Evolutionary conservation across 2,329 filamentous ascomycete genomes (phyloP), one percentile per base, ranked within the genome.

Genomic region (Hypocrella siamensis): DNA sequence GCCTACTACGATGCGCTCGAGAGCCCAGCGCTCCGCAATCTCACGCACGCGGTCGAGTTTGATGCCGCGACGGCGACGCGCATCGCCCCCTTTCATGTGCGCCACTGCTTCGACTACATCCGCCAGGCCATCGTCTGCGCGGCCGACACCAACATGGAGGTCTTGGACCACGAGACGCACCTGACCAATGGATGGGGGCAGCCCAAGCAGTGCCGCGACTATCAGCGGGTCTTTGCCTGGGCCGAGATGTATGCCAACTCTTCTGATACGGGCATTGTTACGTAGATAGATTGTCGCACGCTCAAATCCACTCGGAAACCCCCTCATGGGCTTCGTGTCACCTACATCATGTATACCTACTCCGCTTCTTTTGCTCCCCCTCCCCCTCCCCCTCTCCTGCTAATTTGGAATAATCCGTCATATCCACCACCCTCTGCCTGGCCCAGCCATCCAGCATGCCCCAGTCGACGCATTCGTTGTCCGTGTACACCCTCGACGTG

Each of bases 41-140:
- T n/a, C n/a, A n/a, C n/a, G n/a, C n/a, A n/a, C n/a, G n/a, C n/a
- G n/a, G 17, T 19, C 11, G 30, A 31, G 12, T 14, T 21, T 5
- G 30, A 31, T 7, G 24, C 21, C 12, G 24, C 6, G 6, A 21
- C 19, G 6, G 11, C 17, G 9, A 31, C 30, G 16, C 19, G 22
- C 3, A 32, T 19, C 7, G 14, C 12, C 14, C 21, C 21, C 10
- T 26, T 12, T 16, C 31, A 32, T 16, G 18, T 32, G 6, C 22
- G 31, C 9, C 31, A 32, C 31, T 32, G 31, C 22, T 32, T 32
- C 17, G 31, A 32, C 11, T 32, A 26, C 31, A 26, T 32, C 11
- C 7, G 31, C 17, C 31, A 32, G 16, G 19, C 22, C 14, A n/a
- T 32, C 6, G 26, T 25, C 9, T 29, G 27, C 17, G 21, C 16